These are phyloP conservation scores for Chenopodium quinoa DNA, from an alignment of 148 eudicot genomes.

Conservation along the genomic window DNA sequence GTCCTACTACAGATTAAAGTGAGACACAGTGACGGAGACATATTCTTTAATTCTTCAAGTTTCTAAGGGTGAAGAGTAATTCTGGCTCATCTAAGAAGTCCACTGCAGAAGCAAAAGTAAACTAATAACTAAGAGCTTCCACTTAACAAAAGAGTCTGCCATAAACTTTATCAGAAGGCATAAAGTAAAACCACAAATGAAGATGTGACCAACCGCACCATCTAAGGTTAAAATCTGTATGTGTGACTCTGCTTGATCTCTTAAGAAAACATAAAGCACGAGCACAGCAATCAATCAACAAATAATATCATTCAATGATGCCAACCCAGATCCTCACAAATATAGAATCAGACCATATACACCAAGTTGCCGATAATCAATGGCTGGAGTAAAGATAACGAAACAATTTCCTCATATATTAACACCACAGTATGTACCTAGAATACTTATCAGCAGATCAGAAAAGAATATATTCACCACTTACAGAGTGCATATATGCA, in stretches of 20 bases:
- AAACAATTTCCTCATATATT: background rate
- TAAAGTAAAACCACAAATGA: background rate
- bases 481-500: background rate
- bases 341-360: background rate
- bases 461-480: slow-evolving; percentile 17
- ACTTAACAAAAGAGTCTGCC: background rate
- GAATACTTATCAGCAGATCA: slow-evolving; percentile 6
- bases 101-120: background rate
- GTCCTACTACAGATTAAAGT: background rate
- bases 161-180: background rate
- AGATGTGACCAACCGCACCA: too few relatives aligned
- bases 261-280: background rate
- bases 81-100: background rate
- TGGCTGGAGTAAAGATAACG: background rate
- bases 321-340: background rate
- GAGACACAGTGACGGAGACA: background rate
- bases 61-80: background rate
- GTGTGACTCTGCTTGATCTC: background rate
- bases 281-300: background rate
- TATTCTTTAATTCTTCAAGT: background rate
- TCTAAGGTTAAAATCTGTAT: background rate
- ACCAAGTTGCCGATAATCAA: background rate
- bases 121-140: background rate
- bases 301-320: background rate
- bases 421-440: background rate